These are phyloP conservation scores for Exidia glandulosa DNA, from an alignment of 768 basidiomycete genomes.

Conservation along the genomic window DNA sequence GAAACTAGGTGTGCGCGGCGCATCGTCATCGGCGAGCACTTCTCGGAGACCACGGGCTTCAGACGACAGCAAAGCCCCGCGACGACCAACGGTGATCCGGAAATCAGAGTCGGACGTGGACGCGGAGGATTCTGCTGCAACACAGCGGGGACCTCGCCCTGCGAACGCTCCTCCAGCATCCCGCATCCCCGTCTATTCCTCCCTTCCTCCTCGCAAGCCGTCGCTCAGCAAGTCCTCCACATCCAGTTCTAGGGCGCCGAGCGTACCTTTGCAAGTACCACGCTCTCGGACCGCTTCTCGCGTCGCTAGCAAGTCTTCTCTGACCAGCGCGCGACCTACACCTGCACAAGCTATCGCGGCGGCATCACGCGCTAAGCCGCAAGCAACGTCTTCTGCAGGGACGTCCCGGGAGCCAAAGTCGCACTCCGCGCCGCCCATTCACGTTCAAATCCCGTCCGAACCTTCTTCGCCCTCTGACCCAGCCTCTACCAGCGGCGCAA, in stretches of 20 bases:
- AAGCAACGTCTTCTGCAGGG: not conserved
- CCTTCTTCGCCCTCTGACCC: not conserved
- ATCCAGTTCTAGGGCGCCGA: not conserved
- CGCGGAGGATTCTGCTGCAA: slow-evolving; percentile 23
- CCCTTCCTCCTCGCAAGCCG: not conserved
- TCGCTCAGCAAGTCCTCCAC: not conserved
- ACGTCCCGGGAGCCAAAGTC: not conserved
- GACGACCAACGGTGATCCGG: slow-evolving; percentile 17
- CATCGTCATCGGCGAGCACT: slow-evolving; percentile 3
- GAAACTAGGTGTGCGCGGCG: slow-evolving; percentile 39
- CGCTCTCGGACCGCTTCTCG: not conserved
- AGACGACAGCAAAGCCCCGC: slow-evolving; percentile 18
- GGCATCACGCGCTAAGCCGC: not conserved
- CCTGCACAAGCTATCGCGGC: not conserved
- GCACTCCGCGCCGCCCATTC: not conserved
- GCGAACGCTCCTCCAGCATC: slow-evolving; percentile 5
- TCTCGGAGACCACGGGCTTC: not conserved
- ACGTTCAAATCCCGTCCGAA: not conserved
- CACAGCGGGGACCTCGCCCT: slow-evolving; percentile 12
- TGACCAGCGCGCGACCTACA: not conserved
- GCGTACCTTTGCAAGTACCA: not conserved
- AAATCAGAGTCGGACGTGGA: slow-evolving; percentile 44
- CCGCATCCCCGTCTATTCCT: slow-evolving; percentile 4
- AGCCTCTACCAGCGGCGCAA: not conserved
- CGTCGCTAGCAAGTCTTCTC: not conserved